Percentiles rank a stretch among this genome's conserved stretches.
Evolutionary conservation across 106 monocot genomes (phyloP).

Genomic region (Dioscorea alata): DNA sequence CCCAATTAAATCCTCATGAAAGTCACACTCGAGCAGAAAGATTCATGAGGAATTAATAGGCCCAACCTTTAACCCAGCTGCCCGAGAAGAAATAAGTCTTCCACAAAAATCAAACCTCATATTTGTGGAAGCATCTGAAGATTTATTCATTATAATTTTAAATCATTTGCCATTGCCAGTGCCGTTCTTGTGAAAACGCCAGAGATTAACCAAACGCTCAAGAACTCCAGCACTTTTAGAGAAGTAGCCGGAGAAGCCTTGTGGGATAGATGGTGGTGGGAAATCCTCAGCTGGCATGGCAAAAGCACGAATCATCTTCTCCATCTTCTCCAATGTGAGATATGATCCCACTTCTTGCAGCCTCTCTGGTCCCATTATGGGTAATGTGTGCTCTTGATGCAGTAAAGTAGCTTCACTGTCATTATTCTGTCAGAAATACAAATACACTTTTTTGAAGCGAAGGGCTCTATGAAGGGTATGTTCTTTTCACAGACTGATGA

Average conservation of each 20-base stretch:
- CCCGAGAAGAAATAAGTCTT: background rate
- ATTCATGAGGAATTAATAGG: background rate
- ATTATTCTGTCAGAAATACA: slow-evolving; percentile 26
- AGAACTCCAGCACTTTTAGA: slow-evolving; percentile 54
- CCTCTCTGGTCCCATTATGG: slow-evolving; percentile 93
- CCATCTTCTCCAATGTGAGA: slow-evolving; percentile 81
- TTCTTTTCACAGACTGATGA: too few relatives aligned
- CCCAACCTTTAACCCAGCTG: background rate
- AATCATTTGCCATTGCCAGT: slow-evolving; percentile 13
- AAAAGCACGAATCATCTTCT: slow-evolving; percentile 80
- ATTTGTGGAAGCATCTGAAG: background rate
- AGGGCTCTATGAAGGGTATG: too few relatives aligned
- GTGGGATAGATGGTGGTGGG: slow-evolving; percentile 57
- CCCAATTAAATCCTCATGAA: background rate
- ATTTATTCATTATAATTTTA: background rate
- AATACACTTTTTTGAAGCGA: background rate
- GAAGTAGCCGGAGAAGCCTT: slow-evolving; percentile 65
- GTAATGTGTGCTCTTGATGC: slow-evolving; percentile 93
- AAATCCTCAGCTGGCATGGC: slow-evolving; percentile 99
- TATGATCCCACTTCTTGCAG: slow-evolving; percentile 67
- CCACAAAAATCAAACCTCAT: background rate
- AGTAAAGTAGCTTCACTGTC: slow-evolving; percentile 43
- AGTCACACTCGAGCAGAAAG: slow-evolving; percentile 13
- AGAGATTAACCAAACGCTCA: slow-evolving; percentile 71
- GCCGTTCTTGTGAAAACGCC: slow-evolving; percentile 73